Evolutionary conservation across 208 protist species (phyloP).

Genomic region (Acanthamoeba sp.): DNA sequence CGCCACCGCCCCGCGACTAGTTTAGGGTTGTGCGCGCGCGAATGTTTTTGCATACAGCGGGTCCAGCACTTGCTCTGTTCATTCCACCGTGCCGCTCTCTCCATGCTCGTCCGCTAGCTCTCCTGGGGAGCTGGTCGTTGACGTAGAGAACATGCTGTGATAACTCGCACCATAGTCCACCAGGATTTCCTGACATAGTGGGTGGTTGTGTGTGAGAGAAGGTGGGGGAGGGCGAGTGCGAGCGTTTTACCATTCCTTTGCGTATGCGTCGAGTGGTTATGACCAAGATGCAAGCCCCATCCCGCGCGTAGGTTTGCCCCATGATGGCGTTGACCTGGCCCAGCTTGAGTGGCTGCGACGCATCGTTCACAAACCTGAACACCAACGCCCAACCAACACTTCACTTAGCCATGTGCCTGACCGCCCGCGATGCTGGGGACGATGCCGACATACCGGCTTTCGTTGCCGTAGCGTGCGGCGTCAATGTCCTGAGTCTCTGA

Average conservation of each 20-base stretch:
- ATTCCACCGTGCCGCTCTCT: no score
- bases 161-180: not conserved
- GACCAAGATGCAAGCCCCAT: not conserved
- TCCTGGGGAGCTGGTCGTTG: no score
- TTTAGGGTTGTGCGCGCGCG: no score
- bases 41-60: no score
- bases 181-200: not conserved
- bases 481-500: not conserved
- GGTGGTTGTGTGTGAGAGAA: not conserved
- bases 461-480: not conserved
- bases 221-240: not conserved
- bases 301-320: not conserved
- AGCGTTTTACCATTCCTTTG: not conserved
- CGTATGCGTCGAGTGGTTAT: not conserved
- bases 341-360: not conserved
- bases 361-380: not conserved
- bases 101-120: no score
- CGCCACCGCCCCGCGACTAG: not conserved
- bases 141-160: not conserved
- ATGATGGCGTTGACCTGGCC: not conserved
- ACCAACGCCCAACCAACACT: not conserved
- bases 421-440: no score
- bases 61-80: no score
- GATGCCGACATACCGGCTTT: conserved; percentile 12
- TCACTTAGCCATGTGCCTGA: no score